Percentiles rank a stretch among this genome's conserved stretches.
Conservation (phyloP, 2,329 filamentous ascomycete species). For the Pseudohalonectria lignicola region DNA sequence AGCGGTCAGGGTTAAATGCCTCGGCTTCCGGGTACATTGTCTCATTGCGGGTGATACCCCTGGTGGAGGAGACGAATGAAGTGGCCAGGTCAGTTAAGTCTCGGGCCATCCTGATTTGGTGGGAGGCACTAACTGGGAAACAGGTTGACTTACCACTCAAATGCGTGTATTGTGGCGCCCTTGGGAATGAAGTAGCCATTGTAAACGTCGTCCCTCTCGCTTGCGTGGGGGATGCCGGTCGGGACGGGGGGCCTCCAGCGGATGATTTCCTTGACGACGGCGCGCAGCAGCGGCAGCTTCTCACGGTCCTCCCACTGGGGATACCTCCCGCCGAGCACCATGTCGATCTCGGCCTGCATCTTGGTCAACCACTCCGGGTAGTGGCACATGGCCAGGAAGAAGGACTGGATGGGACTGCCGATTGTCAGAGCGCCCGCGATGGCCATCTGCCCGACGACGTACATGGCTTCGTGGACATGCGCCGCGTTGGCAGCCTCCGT, state of each 20-base stretch:
- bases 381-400: conserved; percentile 22
- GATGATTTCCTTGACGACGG: conserved; percentile 38
- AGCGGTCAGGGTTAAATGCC: conserved; percentile 26
- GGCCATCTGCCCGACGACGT: conserved; percentile 35
- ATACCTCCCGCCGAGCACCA: conserved; percentile 26
- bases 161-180: conserved; percentile 38
- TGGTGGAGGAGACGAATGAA: no score
- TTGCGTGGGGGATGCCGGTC: conserved; percentile 41
- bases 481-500: conserved; percentile 16
- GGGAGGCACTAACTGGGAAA: no score
- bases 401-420: conserved; percentile 31
- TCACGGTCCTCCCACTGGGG: conserved; percentile 35
- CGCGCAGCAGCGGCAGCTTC: conserved; percentile 31
- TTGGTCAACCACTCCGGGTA: conserved; percentile 17
- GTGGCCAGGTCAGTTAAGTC: no score
- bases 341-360: conserved; percentile 36
- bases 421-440: conserved; percentile 33
- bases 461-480: conserved; percentile 17
- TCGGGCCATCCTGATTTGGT: no score
- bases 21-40: conserved; percentile 24
- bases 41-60: conserved; percentile 34
- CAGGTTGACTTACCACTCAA: conserved; percentile 38
- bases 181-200: conserved; percentile 39
- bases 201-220: conserved; percentile 39
- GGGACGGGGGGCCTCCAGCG: conserved; percentile 44